Conservation (phyloP, 768 basidiomycete species). For the Amanita phalloides region DNA sequence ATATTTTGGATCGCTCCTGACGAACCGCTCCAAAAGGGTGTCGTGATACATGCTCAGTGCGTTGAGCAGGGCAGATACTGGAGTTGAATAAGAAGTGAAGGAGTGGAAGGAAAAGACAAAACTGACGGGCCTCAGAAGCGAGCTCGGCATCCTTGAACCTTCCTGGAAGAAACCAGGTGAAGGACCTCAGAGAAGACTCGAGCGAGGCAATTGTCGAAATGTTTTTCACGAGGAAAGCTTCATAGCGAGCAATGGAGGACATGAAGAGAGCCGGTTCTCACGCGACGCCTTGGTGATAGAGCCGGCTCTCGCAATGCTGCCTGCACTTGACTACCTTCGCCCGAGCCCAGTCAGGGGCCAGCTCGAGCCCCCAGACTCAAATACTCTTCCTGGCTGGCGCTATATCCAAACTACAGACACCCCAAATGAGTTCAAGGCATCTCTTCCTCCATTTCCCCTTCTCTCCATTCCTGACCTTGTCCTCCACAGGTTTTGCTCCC, state of each 20-base stretch:
- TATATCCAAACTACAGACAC: slow-evolving; percentile 73
- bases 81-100: slow-evolving; percentile 8
- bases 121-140: slow-evolving; percentile 89
- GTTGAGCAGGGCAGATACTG: slow-evolving; percentile 85
- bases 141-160: slow-evolving; percentile 96
- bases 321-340: slow-evolving; percentile 42
- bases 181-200: slow-evolving; percentile 78
- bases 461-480: not conserved
- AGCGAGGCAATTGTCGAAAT: slow-evolving; percentile 77
- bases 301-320: slow-evolving; percentile 4
- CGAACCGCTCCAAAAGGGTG: slow-evolving; percentile 65
- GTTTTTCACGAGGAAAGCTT: slow-evolving; percentile 76
- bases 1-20: slow-evolving; percentile 55
- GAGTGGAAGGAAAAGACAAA: slow-evolving; percentile 4
- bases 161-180: slow-evolving; percentile 94
- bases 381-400: slow-evolving; percentile 48
- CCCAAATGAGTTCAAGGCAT: slow-evolving; percentile 62
- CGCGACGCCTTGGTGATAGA: not conserved
- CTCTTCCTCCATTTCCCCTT: not conserved
- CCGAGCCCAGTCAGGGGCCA: slow-evolving; percentile 66
- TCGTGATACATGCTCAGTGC: slow-evolving; percentile 92
- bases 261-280: slow-evolving; percentile 22
- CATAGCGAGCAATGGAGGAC: slow-evolving; percentile 66
- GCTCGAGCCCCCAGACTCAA: slow-evolving; percentile 56
- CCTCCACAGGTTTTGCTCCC: slow-evolving; percentile 50